phyloP scores from a whole-genome alignment of 2,329 filamentous ascomycete genomes.

The Epicoccum nigrum region DNA sequence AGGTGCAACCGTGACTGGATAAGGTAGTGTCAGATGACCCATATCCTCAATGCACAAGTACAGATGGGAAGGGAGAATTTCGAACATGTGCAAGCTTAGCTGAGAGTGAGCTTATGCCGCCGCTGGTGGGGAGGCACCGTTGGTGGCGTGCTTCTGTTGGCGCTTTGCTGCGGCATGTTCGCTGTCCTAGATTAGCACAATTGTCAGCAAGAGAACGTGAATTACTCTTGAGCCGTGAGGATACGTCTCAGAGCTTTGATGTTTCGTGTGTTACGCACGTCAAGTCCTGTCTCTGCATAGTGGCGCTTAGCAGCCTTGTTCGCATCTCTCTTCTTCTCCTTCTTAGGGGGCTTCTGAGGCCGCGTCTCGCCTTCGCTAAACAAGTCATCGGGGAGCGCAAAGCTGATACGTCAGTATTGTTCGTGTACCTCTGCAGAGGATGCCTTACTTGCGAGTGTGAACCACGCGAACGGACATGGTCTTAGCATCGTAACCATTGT shows the following conservation, averaged over 20 bases:
- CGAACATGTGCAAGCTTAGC: constrained; percentile 42
- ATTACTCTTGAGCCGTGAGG: constrained; percentile 25
- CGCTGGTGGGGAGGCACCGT: constrained; percentile 37
- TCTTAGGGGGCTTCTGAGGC: constrained; percentile 53
- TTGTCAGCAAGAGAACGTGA: constrained; percentile 40
- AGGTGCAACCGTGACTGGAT: constrained; percentile 34
- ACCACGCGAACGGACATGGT: constrained; percentile 80
- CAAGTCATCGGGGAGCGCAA: constrained; percentile 86
- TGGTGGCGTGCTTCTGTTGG: constrained; percentile 35
- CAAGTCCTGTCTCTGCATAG: constrained; percentile 52
- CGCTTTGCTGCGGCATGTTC: constrained; percentile 42
- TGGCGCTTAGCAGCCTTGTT: constrained; percentile 50
- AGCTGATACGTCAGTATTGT: constrained; percentile 59
- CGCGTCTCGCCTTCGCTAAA: constrained; percentile 76
- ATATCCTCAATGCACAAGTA: constrained; percentile 18
- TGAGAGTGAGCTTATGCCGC: constrained; percentile 37
- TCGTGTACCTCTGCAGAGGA: neutral
- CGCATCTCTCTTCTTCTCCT: constrained; percentile 42
- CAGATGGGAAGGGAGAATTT: constrained; percentile 21
- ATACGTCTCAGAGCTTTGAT: constrained; percentile 26
- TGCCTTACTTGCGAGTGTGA: constrained; percentile 80
- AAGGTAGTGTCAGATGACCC: constrained; percentile 33
- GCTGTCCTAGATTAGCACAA: constrained; percentile 47
- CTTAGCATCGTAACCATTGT: constrained; percentile 76
- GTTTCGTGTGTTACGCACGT: constrained; percentile 50